Conservation (phyloP, 257 asterid species). For the Phtheirospermum japonicum region DNA sequence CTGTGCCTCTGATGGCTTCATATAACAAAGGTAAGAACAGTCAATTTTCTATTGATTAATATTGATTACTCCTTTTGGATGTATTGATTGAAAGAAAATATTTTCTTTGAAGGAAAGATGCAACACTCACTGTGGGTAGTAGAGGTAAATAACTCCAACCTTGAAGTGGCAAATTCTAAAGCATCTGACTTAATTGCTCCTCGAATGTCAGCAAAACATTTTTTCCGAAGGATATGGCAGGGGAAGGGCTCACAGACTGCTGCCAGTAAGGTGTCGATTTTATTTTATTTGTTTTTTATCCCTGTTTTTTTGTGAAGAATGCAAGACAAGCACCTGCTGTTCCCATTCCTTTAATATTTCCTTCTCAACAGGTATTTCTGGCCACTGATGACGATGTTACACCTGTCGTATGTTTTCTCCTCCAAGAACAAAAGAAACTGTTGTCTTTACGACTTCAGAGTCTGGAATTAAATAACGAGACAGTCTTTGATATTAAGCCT, state of each 20-base stretch:
- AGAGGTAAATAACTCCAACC: constrained; percentile 54
- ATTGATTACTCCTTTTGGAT: constrained; percentile 12
- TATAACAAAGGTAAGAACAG: constrained; percentile 68
- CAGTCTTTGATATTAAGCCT: constrained; percentile 72
- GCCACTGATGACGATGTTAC: constrained; percentile 76
- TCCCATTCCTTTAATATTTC: constrained; percentile 16
- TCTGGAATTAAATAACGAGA: constrained; percentile 66
- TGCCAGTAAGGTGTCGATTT: constrained; percentile 71
- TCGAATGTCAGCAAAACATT: constrained; percentile 48
- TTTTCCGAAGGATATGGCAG: constrained; percentile 93
- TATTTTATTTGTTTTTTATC: neutral
- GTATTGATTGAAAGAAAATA: constrained; percentile 12
- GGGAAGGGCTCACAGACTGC: constrained; percentile 86
- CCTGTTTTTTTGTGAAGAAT: neutral
- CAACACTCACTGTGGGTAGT: constrained; percentile 93
- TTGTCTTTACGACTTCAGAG: constrained; percentile 70
- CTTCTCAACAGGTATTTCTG: constrained; percentile 66
- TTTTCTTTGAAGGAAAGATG: constrained; percentile 63
- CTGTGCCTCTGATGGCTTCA: constrained; percentile 76
- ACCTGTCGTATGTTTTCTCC: constrained; percentile 80
- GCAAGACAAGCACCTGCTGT: constrained; percentile 12
- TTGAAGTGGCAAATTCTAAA: constrained; percentile 41
- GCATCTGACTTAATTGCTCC: constrained; percentile 45
- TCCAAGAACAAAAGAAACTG: constrained; percentile 74
- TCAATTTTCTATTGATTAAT: constrained; percentile 19